These are phyloP conservation scores for Pythium scleroteichum DNA, from an alignment of 352 stramenopile genomes.

Conservation along the genomic window DNA sequence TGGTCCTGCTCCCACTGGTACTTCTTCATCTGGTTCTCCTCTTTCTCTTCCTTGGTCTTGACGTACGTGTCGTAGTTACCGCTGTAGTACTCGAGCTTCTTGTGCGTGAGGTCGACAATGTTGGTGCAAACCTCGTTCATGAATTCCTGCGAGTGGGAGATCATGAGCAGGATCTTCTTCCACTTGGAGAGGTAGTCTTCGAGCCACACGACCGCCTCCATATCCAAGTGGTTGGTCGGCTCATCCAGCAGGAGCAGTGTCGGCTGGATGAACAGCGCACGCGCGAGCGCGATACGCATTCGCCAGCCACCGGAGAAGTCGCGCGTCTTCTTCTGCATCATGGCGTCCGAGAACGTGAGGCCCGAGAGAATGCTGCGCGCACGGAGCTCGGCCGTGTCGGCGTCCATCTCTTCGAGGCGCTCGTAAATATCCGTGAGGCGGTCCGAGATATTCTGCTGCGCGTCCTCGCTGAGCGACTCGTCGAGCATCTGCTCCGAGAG, in stretches of 20 bases:
- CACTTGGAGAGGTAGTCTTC: conserved; percentile 97
- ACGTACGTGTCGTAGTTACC: conserved; percentile 99
- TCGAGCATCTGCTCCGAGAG: conserved; percentile 92
- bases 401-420: conserved; percentile 94
- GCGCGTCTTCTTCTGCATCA: conserved; percentile 93
- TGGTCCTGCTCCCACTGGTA: conserved; percentile 98
- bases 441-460: conserved; percentile 85
- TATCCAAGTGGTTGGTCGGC: conserved; percentile 96
- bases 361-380: conserved; percentile 94
- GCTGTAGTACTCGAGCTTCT: conserved; percentile 97
- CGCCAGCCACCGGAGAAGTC: conserved; percentile 96
- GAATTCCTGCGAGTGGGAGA: conserved; percentile 98
- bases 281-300: conserved; percentile 95
- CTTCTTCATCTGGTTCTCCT: conserved; percentile 98
- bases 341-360: conserved; percentile 95
- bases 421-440: conserved; percentile 94
- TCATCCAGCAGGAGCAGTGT: conserved; percentile 95
- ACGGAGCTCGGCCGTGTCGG: conserved; percentile 91
- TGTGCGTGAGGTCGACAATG: conserved; percentile 95
- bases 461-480: conserved; percentile 87
- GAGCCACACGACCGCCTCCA: conserved; percentile 98
- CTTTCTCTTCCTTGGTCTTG: conserved; percentile 94
- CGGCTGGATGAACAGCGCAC: conserved; percentile 97
- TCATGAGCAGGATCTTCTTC: conserved; percentile 97
- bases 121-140: conserved; percentile 99